phyloP scores from a whole-genome alignment of 306 rosid genomes.

The Oxytropis ochrocephala region DNA sequence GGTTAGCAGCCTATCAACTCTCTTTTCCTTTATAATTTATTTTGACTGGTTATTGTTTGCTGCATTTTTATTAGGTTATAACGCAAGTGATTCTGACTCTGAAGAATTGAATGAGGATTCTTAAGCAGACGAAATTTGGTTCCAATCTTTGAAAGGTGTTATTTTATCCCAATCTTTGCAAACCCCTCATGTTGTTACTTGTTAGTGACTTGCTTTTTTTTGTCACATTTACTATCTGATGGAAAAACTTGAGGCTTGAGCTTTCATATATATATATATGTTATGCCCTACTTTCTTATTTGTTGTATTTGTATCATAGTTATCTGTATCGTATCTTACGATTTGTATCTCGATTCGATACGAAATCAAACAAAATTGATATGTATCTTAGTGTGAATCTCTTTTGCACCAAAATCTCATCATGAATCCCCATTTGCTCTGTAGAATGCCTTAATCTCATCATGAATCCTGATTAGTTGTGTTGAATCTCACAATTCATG shows the following conservation, averaged over 20 bases:
- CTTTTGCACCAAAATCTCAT: too few relatives aligned
- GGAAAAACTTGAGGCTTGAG: neutral
- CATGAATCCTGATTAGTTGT: too few relatives aligned
- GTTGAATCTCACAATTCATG: too few relatives aligned
- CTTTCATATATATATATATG: neutral
- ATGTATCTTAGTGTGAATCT: too few relatives aligned
- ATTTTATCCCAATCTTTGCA: slow-evolving; percentile 19
- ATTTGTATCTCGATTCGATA: too few relatives aligned
- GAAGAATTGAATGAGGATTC: slow-evolving; percentile 66
- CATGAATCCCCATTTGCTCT: too few relatives aligned
- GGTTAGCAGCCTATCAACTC: neutral
- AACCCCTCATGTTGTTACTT: neutral
- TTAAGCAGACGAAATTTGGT: slow-evolving; percentile 19
- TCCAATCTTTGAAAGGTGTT: slow-evolving; percentile 15
- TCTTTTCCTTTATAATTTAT: neutral
- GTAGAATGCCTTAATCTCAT: too few relatives aligned
- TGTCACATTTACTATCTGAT: neutral
- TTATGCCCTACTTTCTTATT: neutral
- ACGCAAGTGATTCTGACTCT: slow-evolving; percentile 96
- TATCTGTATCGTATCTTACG: too few relatives aligned
- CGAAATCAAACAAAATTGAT: too few relatives aligned
- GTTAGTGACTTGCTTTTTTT: neutral
- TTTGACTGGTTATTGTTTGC: neutral
- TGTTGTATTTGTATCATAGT: neutral
- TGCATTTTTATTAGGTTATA: slow-evolving; percentile 52